These are phyloP conservation scores for Tetradesmus obliquus DNA, from an alignment of 139 green algal genomes.

Conservation along the genomic window DNA sequence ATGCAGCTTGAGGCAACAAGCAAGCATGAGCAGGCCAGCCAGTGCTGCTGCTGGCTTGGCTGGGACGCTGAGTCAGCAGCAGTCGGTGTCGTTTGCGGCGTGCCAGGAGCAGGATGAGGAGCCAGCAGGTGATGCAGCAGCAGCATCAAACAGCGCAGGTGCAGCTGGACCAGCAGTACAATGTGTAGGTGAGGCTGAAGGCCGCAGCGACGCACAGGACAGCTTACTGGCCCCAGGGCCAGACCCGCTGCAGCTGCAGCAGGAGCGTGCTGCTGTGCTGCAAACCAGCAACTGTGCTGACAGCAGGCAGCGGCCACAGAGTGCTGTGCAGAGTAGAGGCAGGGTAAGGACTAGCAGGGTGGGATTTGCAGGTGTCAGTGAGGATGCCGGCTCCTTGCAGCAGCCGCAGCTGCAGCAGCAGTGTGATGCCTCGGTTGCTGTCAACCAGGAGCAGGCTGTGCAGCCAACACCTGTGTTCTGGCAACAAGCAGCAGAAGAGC, in stretches of 20 bases:
- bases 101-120: not conserved
- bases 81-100: not conserved
- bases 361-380: not conserved
- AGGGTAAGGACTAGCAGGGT: not conserved
- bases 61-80: not conserved
- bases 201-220: not conserved
- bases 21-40: not conserved
- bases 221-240: not conserved
- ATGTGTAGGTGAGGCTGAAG: not conserved
- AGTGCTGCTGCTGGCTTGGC: not conserved
- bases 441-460: not conserved
- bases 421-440: not conserved
- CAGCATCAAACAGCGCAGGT: not conserved
- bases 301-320: not conserved
- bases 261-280: not conserved
- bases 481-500: not conserved
- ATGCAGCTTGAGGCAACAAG: conserved; percentile 8
- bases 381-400: not conserved
- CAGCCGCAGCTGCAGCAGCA: conserved; percentile 8
- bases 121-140: conserved; percentile 9
- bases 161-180: not conserved
- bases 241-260: not conserved
- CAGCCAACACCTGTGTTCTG: not conserved
- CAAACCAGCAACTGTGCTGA: not conserved
- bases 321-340: not conserved